Conservation (phyloP, 345 rosid species). For the Populus deltoides region DNA sequence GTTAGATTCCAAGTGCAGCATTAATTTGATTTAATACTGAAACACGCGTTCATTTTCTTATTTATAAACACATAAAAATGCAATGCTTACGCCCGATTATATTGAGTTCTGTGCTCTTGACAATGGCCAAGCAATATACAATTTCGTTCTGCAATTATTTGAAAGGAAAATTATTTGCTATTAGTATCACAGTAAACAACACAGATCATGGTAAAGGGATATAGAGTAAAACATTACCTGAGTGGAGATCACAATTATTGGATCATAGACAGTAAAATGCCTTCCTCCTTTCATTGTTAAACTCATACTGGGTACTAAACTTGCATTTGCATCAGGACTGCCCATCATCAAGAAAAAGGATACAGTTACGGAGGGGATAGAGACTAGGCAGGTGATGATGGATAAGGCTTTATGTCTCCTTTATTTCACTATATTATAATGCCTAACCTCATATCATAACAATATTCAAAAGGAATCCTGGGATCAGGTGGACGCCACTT, state of each 20-base stretch:
- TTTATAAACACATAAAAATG: neutral
- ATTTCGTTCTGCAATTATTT: slow-evolving; percentile 47
- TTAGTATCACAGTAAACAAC: neutral
- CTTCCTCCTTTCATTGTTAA: slow-evolving; percentile 69
- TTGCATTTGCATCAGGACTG: slow-evolving; percentile 62
- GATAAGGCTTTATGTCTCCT: neutral
- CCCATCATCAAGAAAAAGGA: slow-evolving; percentile 16
- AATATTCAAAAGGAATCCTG: slow-evolving; percentile 75
- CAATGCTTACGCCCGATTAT: slow-evolving; percentile 69
- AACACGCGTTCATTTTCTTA: neutral
- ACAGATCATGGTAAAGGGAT: neutral
- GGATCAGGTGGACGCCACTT: slow-evolving; percentile 54
- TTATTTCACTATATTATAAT: neutral
- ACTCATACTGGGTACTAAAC: slow-evolving; percentile 65
- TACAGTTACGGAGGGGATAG: slow-evolving; percentile 6
- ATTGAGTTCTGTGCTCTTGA: slow-evolving; percentile 67
- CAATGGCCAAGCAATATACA: slow-evolving; percentile 65
- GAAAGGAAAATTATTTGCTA: neutral
- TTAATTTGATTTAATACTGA: neutral
- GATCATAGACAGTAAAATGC: slow-evolving; percentile 60
- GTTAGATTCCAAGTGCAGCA: neutral
- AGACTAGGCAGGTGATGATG: neutral
- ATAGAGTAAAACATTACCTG: slow-evolving; percentile 33
- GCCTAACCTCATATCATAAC: slow-evolving; percentile 71
- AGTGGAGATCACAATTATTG: slow-evolving; percentile 65